These are phyloP conservation scores for Hirschioporus abietinus DNA, from an alignment of 768 basidiomycete genomes.

Conservation along the genomic window DNA sequence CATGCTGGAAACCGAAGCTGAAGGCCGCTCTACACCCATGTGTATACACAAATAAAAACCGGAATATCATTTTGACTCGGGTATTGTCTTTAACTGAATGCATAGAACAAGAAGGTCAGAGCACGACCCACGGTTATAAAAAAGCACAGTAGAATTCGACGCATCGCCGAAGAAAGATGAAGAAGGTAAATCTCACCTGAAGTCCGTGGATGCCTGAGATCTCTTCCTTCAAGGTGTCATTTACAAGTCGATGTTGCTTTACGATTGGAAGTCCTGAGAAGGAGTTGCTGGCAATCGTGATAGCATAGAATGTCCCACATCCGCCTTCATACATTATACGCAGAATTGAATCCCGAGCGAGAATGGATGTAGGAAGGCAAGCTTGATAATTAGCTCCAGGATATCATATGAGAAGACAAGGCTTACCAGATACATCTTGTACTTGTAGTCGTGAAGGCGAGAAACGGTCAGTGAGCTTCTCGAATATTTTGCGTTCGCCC, in stretches of 20 bases:
- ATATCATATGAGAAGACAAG: constrained; percentile 6
- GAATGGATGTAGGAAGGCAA: constrained; percentile 8
- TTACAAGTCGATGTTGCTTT: constrained; percentile 93
- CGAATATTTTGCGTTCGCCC: constrained; percentile 66
- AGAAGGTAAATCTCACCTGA: constrained; percentile 51
- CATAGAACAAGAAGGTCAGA: not conserved
- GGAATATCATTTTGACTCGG: not conserved
- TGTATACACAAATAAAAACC: not conserved
- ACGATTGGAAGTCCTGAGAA: constrained; percentile 85
- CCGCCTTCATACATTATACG: constrained; percentile 53
- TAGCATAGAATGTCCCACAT: constrained; percentile 96
- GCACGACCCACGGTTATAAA: not conserved
- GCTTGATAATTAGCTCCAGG: not conserved
- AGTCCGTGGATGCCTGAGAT: constrained; percentile 90
- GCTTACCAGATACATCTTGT: constrained; percentile 90
- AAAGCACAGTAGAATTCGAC: not conserved
- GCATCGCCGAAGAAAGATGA: not conserved
- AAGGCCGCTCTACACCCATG: not conserved
- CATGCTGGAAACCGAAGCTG: not conserved
- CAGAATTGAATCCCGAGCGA: constrained; percentile 2
- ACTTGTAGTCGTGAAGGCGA: constrained; percentile 78
- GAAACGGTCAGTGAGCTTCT: constrained; percentile 72
- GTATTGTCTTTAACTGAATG: not conserved
- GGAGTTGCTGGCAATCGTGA: constrained; percentile 74
- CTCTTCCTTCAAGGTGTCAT: constrained; percentile 79